Conservation (phyloP, 306 rosid genomes). For the Sicyos edulis region DNA sequence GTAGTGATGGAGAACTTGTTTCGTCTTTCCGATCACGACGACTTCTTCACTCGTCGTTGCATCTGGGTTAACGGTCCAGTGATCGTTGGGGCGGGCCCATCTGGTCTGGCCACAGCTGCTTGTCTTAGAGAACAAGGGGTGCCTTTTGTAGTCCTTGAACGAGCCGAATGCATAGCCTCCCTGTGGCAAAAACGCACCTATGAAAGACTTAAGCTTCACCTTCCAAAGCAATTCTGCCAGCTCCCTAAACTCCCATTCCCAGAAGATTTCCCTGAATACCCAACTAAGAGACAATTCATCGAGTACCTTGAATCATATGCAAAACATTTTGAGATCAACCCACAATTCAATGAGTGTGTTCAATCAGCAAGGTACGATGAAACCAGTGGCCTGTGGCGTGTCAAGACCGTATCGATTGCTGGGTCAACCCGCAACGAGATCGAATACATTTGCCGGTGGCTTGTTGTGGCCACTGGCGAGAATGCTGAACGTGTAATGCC, state of each 20-base stretch:
- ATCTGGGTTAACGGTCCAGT: too few species aligned
- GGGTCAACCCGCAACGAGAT: conserved; percentile 25
- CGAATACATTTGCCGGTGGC: too few species aligned
- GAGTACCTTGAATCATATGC: conserved; percentile 78
- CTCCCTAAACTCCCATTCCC: conserved; percentile 79
- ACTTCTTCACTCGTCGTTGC: conserved; percentile 49
- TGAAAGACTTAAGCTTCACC: conserved; percentile 85
- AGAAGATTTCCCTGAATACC: conserved; percentile 72
- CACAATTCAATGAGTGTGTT: conserved; percentile 71
- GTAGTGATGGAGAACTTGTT: conserved; percentile 56
- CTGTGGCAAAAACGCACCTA: conserved; percentile 89
- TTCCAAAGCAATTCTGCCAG: too few species aligned
- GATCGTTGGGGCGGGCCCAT: conserved; percentile 96
- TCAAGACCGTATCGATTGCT: conserved; percentile 39
- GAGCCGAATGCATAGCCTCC: conserved; percentile 84
- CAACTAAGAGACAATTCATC: conserved; percentile 69
- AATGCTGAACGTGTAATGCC: conserved; percentile 84
- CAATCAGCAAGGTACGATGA: conserved; percentile 63
- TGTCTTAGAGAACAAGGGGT: conserved; percentile 82
- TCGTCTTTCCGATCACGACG: conserved; percentile 46
- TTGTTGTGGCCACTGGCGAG: conserved; percentile 91
- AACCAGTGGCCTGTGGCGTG: conserved; percentile 76
- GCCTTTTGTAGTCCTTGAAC: conserved; percentile 69
- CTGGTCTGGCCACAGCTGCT: conserved; percentile 95
- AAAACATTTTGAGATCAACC: conserved; percentile 54